Conservation (phyloP, 2,329 filamentous ascomycete genomes). For the Clonostachys rhizophaga region DNA sequence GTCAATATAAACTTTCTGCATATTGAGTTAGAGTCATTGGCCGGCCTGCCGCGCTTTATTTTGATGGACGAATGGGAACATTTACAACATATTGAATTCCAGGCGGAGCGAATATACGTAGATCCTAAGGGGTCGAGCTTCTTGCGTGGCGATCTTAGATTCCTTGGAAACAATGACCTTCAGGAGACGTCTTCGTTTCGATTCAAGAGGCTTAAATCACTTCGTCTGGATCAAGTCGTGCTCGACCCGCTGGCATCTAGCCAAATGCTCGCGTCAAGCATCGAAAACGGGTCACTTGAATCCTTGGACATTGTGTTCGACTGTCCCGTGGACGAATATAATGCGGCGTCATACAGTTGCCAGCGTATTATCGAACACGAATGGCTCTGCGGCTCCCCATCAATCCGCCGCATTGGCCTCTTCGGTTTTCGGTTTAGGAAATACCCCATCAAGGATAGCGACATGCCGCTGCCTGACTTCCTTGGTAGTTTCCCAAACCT, state of each 20-base stretch:
- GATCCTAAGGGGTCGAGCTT: too few relatives aligned
- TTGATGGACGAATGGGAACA: too few relatives aligned
- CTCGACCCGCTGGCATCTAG: conserved; percentile 14
- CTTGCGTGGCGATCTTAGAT: too few relatives aligned
- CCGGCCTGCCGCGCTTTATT: too few relatives aligned
- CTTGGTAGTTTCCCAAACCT: conserved; percentile 27
- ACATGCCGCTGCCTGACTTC: conserved; percentile 23
- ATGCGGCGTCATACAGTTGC: conserved; percentile 14
- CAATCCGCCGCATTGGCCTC: conserved; percentile 24
- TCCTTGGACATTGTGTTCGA: conserved; percentile 30
- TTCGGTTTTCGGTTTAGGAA: conserved; percentile 24
- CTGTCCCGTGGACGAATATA: conserved; percentile 11
- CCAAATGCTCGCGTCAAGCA: conserved; percentile 13
- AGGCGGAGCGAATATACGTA: too few relatives aligned
- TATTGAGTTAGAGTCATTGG: too few relatives aligned
- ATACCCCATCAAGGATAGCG: conserved; percentile 16
- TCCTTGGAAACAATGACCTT: too few relatives aligned
- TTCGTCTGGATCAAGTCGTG: conserved; percentile 14
- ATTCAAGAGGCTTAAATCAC: conserved; percentile 1
- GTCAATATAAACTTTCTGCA: too few relatives aligned
- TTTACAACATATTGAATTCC: too few relatives aligned
- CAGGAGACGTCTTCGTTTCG: too few relatives aligned
- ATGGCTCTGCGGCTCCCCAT: conserved; percentile 26
- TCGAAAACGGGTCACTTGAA: conserved; percentile 18
- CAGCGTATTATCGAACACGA: conserved; percentile 20